Base-by-base conservation (phyloP, 2,329 filamentous ascomycete species). In the Colletotrichum plurivorum region DNA sequence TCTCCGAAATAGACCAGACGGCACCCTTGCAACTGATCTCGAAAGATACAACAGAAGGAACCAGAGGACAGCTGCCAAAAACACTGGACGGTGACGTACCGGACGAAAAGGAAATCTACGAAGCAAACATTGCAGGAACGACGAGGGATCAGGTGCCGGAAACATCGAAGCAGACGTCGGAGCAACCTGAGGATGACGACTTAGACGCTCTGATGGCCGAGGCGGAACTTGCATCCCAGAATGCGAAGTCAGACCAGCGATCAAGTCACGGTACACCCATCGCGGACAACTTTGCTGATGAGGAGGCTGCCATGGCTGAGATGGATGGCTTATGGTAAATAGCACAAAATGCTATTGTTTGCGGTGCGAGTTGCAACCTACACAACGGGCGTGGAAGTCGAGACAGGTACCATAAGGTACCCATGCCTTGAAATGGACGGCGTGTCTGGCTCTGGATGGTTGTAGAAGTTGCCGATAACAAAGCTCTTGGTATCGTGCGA, bases 221-320 rank as follows among this genome's bases (percentile, higher is more conserved):
- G 59, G 77, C 77, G 0, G 82, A 84, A 54, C 71, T 74, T 45
- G 53, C 75, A 71, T 49, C 69, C 5, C 68, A 69, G 56, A 31
- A 60, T 10, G 71, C 68, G 20, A 4, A 72, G 68, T 12, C 74
- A 76, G 8, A 25, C 39, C 36, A 46, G 46, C 49, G 8, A 66
- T 55, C 22, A 22, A 54, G 16, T 36, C 51, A 8, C 27, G 61
- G 56, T 49, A 63, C 45, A 45, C 59, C 53, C 6, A 57, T 16
- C 27, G 73, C 77, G 5, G 77, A 84, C 43, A 78, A 83, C 25
- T 90, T 88, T 76, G 87, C 84, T 1, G 90, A 90, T 62, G 90
- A 92, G 15, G 89, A 92, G 78, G 91, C 89, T 69, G 90, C 87
- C 1, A 90, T 94, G 89, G 88, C 86, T 45, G 89, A 89, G 71